Evolutionary conservation across 2,329 filamentous ascomycete species (phyloP), one percentile per base, ranked within the genome.

Genomic region (Claviceps sp.): DNA sequence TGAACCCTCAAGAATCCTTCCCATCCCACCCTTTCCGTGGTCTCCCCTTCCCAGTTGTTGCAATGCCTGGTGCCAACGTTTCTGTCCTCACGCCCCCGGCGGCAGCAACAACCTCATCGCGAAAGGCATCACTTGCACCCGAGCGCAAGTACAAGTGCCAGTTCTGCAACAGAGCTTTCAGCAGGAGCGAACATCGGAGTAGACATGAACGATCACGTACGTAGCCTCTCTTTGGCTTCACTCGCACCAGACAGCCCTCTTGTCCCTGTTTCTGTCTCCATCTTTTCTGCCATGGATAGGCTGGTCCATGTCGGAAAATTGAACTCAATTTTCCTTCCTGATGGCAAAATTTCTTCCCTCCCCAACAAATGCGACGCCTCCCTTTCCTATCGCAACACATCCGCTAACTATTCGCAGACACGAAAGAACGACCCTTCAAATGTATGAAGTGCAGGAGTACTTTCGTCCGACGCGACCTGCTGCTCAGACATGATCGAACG

Each of bases 131-230:
- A 56, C 73, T 84, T 61, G 84, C 82, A 61, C 89, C 90, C 52
- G 93, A 97, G 76, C 91, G 94, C 77, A 95, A 96, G 73, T 98
- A 98, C 82, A 96, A 97, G 71, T 98, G 93, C 75, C 89, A 95
- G 76, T 97, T 95, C 72, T 97, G 93, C 76, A 90, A 90, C 73
- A 81, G 93, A 70, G 93, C 93, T 58, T 98, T 98, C 70, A 96
- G 90, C 74, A 80, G 93, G 69, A 95, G 89, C 70, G 93, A 98
- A 72, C 93, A 98, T 71, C 82, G 93, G 62, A 96, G 89, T 72
- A 81, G 93, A 71, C 93, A 98, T 72, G 93, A 98, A 73, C 81
- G 93, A 73, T 95, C 89, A 68, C 93, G 93, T 97, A 93, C 77
- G 91, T 91, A 52, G 30, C 30, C 16, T 17, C 19, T 47, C 16